A percentile compares a stretch with the other conserved stretches of the same genome.
Conservation (phyloP, 768 basidiomycete species). For the Clitopilus passeckerianus region DNA sequence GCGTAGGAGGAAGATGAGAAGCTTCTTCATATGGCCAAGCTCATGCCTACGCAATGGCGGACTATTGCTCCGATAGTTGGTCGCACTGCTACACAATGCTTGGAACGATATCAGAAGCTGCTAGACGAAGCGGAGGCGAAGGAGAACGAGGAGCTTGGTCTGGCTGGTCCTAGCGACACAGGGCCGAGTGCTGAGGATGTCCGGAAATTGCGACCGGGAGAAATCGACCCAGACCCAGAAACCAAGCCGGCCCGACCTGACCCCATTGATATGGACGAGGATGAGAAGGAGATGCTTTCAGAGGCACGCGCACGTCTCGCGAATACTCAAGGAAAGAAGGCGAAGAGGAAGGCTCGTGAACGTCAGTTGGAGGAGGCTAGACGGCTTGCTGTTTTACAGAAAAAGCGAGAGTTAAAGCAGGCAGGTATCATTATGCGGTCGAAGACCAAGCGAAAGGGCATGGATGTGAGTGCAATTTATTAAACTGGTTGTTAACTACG, state of each 20-base stretch:
- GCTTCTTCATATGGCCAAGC: slow-evolving; percentile 91
- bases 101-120: slow-evolving; percentile 97
- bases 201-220: slow-evolving; percentile 84
- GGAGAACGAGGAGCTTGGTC: slow-evolving; percentile 91
- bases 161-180: slow-evolving; percentile 78
- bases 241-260: slow-evolving; percentile 97
- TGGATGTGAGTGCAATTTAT: slow-evolving; percentile 67
- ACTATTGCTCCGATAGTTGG: slow-evolving; percentile 99
- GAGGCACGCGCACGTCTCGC: slow-evolving; percentile 97
- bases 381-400: slow-evolving; percentile 90
- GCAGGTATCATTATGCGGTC: slow-evolving; percentile 96
- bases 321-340: slow-evolving; percentile 99
- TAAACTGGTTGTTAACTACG: background rate
- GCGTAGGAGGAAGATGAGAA: slow-evolving; percentile 95
- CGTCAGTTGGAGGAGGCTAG: slow-evolving; percentile 96
- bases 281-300: slow-evolving; percentile 99
- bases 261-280: slow-evolving; percentile 99
- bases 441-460: slow-evolving; percentile 94
- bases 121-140: slow-evolving; percentile 96
- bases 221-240: slow-evolving; percentile 98
- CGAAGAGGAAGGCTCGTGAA: slow-evolving; percentile 97
- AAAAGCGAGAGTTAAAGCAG: slow-evolving; percentile 96
- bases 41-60: slow-evolving; percentile 99
- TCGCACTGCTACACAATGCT: slow-evolving; percentile 93
- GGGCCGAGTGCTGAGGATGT: slow-evolving; percentile 93